Conservation (phyloP, 164 flowering plant genomes). For the Nymphaea colorata region DNA sequence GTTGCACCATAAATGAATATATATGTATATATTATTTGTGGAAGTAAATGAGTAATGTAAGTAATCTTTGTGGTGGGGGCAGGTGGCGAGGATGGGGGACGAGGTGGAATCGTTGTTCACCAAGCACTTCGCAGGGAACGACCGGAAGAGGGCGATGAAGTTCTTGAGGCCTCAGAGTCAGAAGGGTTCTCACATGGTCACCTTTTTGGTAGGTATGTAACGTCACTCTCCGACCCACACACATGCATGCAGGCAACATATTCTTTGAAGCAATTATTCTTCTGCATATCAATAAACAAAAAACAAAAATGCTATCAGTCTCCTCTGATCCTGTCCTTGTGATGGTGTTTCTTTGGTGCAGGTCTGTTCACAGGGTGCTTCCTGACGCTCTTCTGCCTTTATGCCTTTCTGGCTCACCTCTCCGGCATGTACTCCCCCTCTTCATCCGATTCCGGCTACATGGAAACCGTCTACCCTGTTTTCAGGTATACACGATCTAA, state of each 20-base stretch:
- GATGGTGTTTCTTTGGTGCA: constrained; percentile 20
- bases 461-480: constrained; percentile 88
- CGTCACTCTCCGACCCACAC: not conserved
- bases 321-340: not conserved
- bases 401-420: constrained; percentile 71
- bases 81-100: constrained; percentile 82
- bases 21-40: too few relatives aligned
- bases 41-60: not conserved
- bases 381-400: constrained; percentile 63
- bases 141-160: constrained; percentile 95
- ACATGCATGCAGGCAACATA: not conserved
- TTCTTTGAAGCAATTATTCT: too few relatives aligned
- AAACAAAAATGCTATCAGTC: too few relatives aligned
- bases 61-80: constrained; percentile 6
- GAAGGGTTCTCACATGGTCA: constrained; percentile 79
- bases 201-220: constrained; percentile 78
- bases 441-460: constrained; percentile 19
- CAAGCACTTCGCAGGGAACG: constrained; percentile 83
- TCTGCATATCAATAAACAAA: too few relatives aligned
- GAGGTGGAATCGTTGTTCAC: constrained; percentile 98
- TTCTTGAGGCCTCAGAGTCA: constrained; percentile 74
- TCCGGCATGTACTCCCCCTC: constrained; percentile 51
- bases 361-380: constrained; percentile 93
- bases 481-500: constrained; percentile 48
- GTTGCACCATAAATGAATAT: too few relatives aligned